These are phyloP conservation scores for Cyclotella baltica DNA, from an alignment of 108 stramenopile genomes.

Conservation along the genomic window DNA sequence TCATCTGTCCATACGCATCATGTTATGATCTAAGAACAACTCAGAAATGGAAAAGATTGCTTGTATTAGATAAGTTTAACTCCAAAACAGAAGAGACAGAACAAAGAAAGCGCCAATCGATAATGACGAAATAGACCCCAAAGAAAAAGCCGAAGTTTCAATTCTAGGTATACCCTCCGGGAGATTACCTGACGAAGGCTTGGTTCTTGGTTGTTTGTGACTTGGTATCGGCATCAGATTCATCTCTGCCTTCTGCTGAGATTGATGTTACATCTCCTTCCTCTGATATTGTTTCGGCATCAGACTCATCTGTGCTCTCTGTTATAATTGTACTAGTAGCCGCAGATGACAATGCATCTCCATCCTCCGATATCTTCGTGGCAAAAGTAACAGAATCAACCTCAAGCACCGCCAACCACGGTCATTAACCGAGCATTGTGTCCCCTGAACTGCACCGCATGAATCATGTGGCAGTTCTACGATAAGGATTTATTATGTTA, in stretches of 20 bases:
- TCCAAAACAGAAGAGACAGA: slow-evolving; percentile 9
- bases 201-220: not conserved
- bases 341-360: not conserved
- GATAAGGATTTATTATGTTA: too few relatives aligned
- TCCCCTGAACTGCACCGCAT: too few relatives aligned
- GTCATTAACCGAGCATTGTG: too few relatives aligned
- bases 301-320: not conserved
- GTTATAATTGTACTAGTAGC: not conserved
- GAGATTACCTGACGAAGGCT: not conserved
- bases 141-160: not conserved
- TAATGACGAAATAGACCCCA: not conserved
- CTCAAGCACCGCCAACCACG: not conserved
- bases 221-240: not conserved
- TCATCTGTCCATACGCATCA: too few relatives aligned
- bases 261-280: too few relatives aligned
- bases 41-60: too few relatives aligned
- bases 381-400: slow-evolving; percentile 8
- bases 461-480: too few relatives aligned
- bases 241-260: not conserved
- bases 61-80: too few relatives aligned
- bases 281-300: too few relatives aligned
- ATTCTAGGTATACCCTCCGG: not conserved
- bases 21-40: too few relatives aligned
- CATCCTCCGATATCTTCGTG: not conserved
- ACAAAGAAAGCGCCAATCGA: not conserved